phyloP scores from a whole-genome alignment of 192 early-diverging fungal genomes.

The Backusella parvicylindrica region DNA sequence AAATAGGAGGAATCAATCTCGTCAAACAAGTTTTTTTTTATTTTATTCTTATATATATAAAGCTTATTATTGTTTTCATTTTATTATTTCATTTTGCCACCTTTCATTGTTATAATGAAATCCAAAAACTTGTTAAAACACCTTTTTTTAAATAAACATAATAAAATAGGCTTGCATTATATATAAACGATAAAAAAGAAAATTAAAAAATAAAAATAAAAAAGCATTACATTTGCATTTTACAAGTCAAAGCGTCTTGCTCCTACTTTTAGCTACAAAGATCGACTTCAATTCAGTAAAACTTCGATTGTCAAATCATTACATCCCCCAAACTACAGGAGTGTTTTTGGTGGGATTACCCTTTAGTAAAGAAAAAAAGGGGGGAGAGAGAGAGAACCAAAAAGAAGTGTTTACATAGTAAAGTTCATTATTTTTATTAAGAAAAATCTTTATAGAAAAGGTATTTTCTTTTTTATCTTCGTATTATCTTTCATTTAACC shows the following conservation, averaged over 20 bases:
- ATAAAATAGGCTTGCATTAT: neutral
- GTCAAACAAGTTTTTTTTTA: neutral
- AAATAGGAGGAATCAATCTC: neutral
- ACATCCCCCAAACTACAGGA: neutral
- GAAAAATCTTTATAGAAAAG: neutral
- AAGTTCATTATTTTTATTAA: neutral
- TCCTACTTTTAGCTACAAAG: neutral
- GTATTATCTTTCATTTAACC: too few species aligned
- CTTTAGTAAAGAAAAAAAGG: neutral
- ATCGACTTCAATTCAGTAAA: neutral
- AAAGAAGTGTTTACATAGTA: neutral
- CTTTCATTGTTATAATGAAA: neutral
- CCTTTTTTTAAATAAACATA: too few species aligned
- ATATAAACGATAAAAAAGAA: neutral
- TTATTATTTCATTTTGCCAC: neutral
- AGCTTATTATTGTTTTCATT: neutral
- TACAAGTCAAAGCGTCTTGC: constrained; percentile 6
- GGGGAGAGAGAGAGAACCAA: neutral
- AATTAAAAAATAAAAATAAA: neutral
- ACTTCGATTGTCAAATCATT: neutral
- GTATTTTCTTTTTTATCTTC: neutral
- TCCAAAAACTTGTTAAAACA: neutral
- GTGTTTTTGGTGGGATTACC: neutral
- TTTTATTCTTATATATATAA: neutral
- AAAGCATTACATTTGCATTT: neutral